Evolutionary conservation across 305 asterid genomes (phyloP), one percentile per base, ranked within the genome.

Genomic region (Fraxinus sp.): DNA sequence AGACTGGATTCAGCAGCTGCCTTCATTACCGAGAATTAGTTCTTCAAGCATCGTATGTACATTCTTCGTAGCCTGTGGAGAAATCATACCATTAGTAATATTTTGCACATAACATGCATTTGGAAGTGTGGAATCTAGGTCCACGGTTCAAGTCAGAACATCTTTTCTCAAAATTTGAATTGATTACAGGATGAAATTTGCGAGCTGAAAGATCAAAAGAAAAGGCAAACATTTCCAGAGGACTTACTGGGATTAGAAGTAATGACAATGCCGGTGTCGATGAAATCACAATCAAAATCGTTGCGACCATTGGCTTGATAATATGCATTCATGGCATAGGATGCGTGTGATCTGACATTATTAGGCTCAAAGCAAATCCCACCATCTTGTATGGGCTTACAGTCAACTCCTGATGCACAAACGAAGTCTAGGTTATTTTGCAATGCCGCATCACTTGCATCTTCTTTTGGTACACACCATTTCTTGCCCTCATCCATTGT

Each of bases 261-360:
- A 7, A 85, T 83, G 49, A 86, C 13, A 13, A 41, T 41, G 18
- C 86, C 91, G 0, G 90, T 85, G 55, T 33, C 37, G 4, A 14
- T 8, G 77, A 91, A 88, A 78, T 84, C 80, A 74, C 92, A 90
- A 59, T 85, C 77, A 13, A 11, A 73, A 24, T 72, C 87, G 10
- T 73, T 76, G 55, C 86, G 84, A 20, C 90, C 92, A 24, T 85
- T 46, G 79, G 86, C 77, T 62, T 90, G 92, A 79, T 82, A 87
- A 49, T 87, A 90, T 36, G 92, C 87, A n/a, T 90, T 90, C 93
- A 90, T 89, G 28, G 90, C 91, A 41, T 78, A 90, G 2, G 93
- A 59, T 10, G 91, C 89, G 22, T 88, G 92, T 0, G 89, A 86
- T 64, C 85, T 81, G 3, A 88, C 81, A 5, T 81, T 87, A 55